Conservation (phyloP, 2,329 filamentous ascomycete genomes). For the Scorias spongiosa region DNA sequence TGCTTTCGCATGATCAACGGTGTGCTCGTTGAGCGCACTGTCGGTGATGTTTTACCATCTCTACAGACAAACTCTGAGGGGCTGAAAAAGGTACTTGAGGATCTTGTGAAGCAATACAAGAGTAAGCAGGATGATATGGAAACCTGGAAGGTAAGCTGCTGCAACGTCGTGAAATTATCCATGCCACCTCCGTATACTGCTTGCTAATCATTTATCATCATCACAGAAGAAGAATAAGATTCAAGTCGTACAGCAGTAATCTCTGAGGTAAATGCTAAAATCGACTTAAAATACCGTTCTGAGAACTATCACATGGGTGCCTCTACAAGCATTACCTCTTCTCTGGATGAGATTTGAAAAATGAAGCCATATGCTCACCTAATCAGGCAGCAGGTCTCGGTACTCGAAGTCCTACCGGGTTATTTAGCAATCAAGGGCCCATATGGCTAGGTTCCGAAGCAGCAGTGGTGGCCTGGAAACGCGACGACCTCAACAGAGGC, state of each 20-base stretch:
- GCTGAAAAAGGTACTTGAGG: slow-evolving; percentile 82
- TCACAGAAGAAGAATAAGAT: slow-evolving; percentile 77
- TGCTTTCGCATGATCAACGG: slow-evolving; percentile 99
- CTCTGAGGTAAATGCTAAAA: neutral
- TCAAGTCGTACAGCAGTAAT: slow-evolving; percentile 60
- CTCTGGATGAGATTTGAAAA: too few relatives aligned
- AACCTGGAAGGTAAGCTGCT: slow-evolving; percentile 72
- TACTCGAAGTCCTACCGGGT: too few relatives aligned
- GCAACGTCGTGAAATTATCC: neutral
- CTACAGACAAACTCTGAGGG: slow-evolving; percentile 90
- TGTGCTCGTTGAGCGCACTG: slow-evolving; percentile 83
- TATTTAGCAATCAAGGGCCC: too few relatives aligned
- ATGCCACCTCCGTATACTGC: neutral
- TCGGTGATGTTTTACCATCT: slow-evolving; percentile 80
- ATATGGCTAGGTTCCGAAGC: too few relatives aligned
- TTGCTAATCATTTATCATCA: slow-evolving; percentile 3
- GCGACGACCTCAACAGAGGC: too few relatives aligned
- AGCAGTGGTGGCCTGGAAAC: too few relatives aligned
- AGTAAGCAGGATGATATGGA: slow-evolving; percentile 87
- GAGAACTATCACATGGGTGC: too few relatives aligned
- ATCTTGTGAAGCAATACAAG: slow-evolving; percentile 94
- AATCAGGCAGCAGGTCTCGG: too few relatives aligned
- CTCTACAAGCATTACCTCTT: too few relatives aligned
- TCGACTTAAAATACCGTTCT: too few relatives aligned
- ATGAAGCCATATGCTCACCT: too few relatives aligned